These are phyloP conservation scores for Candida hungchunana DNA, from an alignment of 805 yeast genomes.

Conservation along the genomic window DNA sequence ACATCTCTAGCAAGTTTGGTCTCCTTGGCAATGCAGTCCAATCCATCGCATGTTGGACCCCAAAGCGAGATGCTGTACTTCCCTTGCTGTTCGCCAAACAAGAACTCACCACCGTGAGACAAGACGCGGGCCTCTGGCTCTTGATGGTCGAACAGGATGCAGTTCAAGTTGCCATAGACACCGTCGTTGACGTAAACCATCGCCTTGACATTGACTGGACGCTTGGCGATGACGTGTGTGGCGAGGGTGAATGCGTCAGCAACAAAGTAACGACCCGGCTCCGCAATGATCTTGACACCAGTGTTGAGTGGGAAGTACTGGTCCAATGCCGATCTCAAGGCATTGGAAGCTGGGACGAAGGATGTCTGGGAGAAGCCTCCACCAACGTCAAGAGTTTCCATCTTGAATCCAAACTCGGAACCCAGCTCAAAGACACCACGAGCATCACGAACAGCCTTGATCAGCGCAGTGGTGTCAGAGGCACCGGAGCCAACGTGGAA, in stretches of 20 bases:
- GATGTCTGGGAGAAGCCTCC: slow-evolving; percentile 80
- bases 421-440: slow-evolving; percentile 63
- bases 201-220: slow-evolving; percentile 45
- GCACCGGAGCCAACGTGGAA: slow-evolving; percentile 98
- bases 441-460: slow-evolving; percentile 70
- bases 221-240: slow-evolving; percentile 78
- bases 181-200: slow-evolving; percentile 94
- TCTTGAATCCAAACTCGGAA: slow-evolving; percentile 37
- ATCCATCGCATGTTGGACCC: slow-evolving; percentile 99
- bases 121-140: slow-evolving; percentile 66
- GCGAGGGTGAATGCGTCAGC: slow-evolving; percentile 84
- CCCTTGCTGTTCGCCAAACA: slow-evolving; percentile 29
- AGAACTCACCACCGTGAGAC: slow-evolving; percentile 46
- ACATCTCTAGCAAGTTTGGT: slow-evolving; percentile 55
- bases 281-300: slow-evolving; percentile 66
- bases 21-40: slow-evolving; percentile 69
- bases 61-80: slow-evolving; percentile 62
- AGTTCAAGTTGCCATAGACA: slow-evolving; percentile 91
- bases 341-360: slow-evolving; percentile 54
- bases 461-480: slow-evolving; percentile 59
- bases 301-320: slow-evolving; percentile 50
- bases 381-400: slow-evolving; percentile 76
- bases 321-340: slow-evolving; percentile 53
- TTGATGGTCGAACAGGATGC: slow-evolving; percentile 91
- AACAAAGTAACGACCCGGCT: slow-evolving; percentile 90